phyloP scores from a whole-genome alignment of 2,329 filamentous ascomycete genomes.

The Huntiella savannae region DNA sequence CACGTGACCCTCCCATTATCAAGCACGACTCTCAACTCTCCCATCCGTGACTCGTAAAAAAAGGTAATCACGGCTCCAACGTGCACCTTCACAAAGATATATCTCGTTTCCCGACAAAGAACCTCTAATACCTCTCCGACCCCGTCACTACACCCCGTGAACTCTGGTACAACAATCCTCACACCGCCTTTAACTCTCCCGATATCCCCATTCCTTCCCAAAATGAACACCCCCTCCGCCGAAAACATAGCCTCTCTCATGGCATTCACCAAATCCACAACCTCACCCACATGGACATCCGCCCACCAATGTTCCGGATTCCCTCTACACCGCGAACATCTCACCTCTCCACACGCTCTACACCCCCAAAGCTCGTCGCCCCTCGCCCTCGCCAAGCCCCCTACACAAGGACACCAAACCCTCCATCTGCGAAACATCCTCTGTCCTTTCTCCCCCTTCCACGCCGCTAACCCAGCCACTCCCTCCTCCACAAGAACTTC shows the following conservation, averaged over 20 bases:
- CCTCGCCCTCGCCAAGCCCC: constrained; percentile 16
- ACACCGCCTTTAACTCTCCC: too few species aligned
- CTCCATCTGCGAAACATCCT: background rate
- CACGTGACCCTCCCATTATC: background rate
- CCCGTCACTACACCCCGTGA: too few species aligned
- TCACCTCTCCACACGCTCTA: constrained; percentile 18
- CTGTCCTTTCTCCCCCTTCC: background rate
- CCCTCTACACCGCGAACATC: constrained; percentile 21
- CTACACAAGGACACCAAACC: constrained; percentile 19
- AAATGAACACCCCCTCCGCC: too few species aligned
- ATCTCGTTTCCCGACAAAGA: too few species aligned
- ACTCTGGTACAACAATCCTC: too few species aligned
- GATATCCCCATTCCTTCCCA: too few species aligned
- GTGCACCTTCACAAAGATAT: too few species aligned
- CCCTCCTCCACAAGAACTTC: background rate
- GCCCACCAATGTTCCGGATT: constrained; percentile 19
- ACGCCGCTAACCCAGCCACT: background rate
- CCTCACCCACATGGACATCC: background rate
- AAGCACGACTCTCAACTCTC: background rate
- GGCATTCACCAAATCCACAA: constrained; percentile 3
- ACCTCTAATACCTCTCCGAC: too few species aligned
- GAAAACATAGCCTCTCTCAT: background rate
- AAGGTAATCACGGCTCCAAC: too few species aligned
- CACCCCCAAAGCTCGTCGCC: constrained; percentile 16
- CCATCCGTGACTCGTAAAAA: background rate